A percentile compares a stretch with the other conserved stretches of the same genome.
Conservation (phyloP, 2,329 filamentous ascomycete genomes). For the Phaeoacremonium minimum region DNA sequence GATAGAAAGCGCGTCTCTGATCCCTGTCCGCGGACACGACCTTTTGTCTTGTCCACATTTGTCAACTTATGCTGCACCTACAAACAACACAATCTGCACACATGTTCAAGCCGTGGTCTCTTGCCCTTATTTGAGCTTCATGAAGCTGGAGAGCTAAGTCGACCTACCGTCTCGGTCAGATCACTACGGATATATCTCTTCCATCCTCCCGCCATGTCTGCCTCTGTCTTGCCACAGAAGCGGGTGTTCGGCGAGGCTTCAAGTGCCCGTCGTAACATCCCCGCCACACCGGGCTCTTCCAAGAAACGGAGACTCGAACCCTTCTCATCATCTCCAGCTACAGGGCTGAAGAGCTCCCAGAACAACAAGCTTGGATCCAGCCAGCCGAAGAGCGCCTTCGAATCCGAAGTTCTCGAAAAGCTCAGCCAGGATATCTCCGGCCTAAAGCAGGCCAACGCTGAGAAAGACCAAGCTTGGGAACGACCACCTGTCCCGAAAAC, state of each 20-base stretch:
- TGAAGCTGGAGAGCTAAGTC: too few species aligned
- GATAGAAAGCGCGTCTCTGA: too few species aligned
- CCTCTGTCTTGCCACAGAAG: conserved; percentile 61
- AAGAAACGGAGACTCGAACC: conserved; percentile 85
- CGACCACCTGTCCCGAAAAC: conserved; percentile 46
- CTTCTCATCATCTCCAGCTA: conserved; percentile 48
- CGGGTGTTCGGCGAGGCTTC: conserved; percentile 67
- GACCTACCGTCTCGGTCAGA: too few species aligned
- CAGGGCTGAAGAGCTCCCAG: conserved; percentile 59
- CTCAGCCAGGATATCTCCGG: conserved; percentile 89
- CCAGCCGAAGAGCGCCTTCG: conserved; percentile 86
- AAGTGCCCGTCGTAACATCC: conserved; percentile 58
- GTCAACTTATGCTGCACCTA: too few species aligned
- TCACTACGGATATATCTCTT: too few species aligned
- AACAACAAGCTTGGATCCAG: conserved; percentile 65
- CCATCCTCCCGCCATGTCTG: conserved; percentile 34
- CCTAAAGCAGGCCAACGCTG: conserved; percentile 79
- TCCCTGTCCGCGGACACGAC: too few species aligned
- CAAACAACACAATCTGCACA: too few species aligned
- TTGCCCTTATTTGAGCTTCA: too few species aligned
- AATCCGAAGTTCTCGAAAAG: conserved; percentile 91
- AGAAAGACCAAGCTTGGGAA: conserved; percentile 92
- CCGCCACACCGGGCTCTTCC: conserved; percentile 47
- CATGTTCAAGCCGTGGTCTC: too few species aligned
- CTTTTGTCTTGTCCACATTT: too few species aligned